A percentile compares a stretch with the other conserved stretches of the same genome.
Evolutionary conservation across 176 grass and related monocot species (phyloP).

Genomic region (Juncus effusus): DNA sequence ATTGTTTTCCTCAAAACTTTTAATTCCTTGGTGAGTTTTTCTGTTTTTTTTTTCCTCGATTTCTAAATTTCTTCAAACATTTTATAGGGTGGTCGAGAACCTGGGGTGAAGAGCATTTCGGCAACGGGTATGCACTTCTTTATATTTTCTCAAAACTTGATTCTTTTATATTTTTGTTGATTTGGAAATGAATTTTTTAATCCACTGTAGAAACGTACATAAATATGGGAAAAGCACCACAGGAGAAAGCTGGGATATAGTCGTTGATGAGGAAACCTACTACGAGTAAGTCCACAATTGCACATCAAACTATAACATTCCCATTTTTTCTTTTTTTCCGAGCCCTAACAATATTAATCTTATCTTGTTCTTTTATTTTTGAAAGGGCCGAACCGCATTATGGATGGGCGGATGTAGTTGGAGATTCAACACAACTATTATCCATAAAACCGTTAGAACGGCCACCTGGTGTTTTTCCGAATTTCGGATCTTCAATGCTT

Average conservation of each 20-base stretch:
- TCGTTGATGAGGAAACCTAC: conserved; percentile 80
- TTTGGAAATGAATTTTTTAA: neutral
- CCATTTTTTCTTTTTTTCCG: neutral
- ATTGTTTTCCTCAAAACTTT: neutral
- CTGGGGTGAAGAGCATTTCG: conserved; percentile 96
- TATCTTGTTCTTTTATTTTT: conserved; percentile 7
- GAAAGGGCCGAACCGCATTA: conserved; percentile 77
- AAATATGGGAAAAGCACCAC: conserved; percentile 97
- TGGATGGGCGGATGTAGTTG: conserved; percentile 92
- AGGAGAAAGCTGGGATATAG: conserved; percentile 85
- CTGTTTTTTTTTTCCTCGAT: neutral
- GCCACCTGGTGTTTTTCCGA: conserved; percentile 63
- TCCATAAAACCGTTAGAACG: conserved; percentile 64
- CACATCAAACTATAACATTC: no score
- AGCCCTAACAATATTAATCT: neutral
- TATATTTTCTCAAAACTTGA: neutral
- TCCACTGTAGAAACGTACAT: conserved; percentile 71
- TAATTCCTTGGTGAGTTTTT: neutral
- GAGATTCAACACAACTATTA: conserved; percentile 76
- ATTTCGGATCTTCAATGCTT: conserved; percentile 44
- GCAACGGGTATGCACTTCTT: conserved; percentile 56
- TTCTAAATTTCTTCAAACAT: neutral
- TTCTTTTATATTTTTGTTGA: neutral
- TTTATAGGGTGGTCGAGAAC: conserved; percentile 96
- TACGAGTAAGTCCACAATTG: conserved; percentile 62